A percentile compares a stretch with the other conserved stretches of the same genome.
Conservation (phyloP, 2,329 filamentous ascomycete species). For the Colletotrichum limetticola region DNA sequence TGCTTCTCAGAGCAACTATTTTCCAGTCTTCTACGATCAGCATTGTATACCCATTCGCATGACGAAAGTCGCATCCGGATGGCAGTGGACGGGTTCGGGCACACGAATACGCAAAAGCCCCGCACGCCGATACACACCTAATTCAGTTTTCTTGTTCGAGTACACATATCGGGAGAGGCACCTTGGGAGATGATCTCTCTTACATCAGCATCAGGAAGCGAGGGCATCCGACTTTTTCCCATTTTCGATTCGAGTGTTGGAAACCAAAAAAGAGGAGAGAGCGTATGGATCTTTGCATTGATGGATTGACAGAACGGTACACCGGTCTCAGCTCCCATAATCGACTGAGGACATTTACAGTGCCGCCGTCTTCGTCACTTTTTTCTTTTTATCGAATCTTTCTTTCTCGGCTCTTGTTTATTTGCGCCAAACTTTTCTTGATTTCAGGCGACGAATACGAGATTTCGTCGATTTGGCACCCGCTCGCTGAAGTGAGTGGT, state of each 20-base stretch:
- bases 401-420: background rate
- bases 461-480: background rate
- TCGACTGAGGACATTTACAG: background rate
- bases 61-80: slow-evolving; percentile 24
- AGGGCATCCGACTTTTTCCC: slow-evolving; percentile 17
- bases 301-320: background rate
- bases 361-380: background rate
- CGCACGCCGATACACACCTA: slow-evolving; percentile 7
- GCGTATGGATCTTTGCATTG: slow-evolving; percentile 11
- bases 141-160: slow-evolving; percentile 4
- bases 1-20: slow-evolving; percentile 7
- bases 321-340: background rate
- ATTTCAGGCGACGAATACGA: background rate
- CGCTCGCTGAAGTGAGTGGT: background rate
- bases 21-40: slow-evolving; percentile 2
- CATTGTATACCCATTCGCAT: slow-evolving; percentile 28
- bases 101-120: slow-evolving; percentile 4
- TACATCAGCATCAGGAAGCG: slow-evolving; percentile 28
- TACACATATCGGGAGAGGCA: slow-evolving; percentile 1
- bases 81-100: slow-evolving; percentile 2
- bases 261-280: slow-evolving; percentile 18
- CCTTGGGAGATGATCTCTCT: background rate
- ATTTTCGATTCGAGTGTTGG: background rate
- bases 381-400: background rate
- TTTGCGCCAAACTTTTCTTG: background rate